Evolutionary conservation across 2,329 filamentous ascomycete genomes (phyloP), one percentile per base, ranked within the genome.

Genomic region (Emmonsia crescens): DNA sequence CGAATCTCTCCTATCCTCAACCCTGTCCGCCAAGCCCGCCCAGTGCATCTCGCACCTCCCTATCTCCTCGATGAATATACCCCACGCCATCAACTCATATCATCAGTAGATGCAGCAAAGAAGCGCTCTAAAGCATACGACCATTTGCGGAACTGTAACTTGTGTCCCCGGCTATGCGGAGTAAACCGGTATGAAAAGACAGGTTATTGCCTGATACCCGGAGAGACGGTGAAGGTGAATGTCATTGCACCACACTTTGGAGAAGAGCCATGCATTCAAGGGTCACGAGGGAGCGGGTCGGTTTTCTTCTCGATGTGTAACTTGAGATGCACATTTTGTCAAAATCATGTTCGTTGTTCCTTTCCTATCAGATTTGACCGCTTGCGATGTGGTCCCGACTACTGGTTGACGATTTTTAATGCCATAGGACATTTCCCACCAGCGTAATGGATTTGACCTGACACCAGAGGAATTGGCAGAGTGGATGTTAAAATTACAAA

Each of bases 181-280:
- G 88, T 93, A 40, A 91, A 95, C 72, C 84, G 89, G n/a, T 91
- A 85, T 68, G 84, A 92, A 74, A 87, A 81, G 66, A 89, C 88
- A 0, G 90, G 89, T 16, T 82, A 88, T 69, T 95, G 89, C 71
- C 78, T 94, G 63, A 88, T 94, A 66, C 89, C 89, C 16, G 80
- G 81, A 0, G 82, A 87, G 63, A 86, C 82, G 55, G 88, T 85
- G 61, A 91, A 90, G 69, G 89, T 94, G 66, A 91, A 90, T 71
- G 89, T 89, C 8, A 90, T 95, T 66, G 89, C 89, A 62, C 90
- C 89, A 58, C 90, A 94, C 74, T 92, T 92, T 72, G 89, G 89
- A 51, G 89, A 93, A 79, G 84, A 95, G 72, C 88, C 89, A 0
- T 94, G 89, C 71, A 84, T 95, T 21, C 89, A 94, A 73, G 89